Evolutionary conservation across 2,329 filamentous ascomycete species (phyloP).

Genomic region (Arthrinium puccinioides): DNA sequence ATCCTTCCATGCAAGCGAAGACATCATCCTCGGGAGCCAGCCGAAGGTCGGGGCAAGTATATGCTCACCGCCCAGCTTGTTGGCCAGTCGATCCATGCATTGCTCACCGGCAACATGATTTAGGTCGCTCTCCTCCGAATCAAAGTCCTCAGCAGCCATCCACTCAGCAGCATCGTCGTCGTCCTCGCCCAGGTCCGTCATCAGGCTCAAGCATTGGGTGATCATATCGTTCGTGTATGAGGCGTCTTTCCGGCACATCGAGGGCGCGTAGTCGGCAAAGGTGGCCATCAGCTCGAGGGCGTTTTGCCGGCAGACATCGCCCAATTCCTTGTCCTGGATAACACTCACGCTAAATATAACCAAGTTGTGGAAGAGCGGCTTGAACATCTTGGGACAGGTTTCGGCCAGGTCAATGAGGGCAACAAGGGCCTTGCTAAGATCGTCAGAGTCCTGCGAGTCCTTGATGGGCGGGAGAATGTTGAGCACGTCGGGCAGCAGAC

Average conservation of each 20-base stretch:
- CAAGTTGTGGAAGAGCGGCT: slow-evolving; percentile 82
- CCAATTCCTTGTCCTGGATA: slow-evolving; percentile 91
- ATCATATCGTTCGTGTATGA: slow-evolving; percentile 95
- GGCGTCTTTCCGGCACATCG: slow-evolving; percentile 92
- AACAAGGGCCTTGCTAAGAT: slow-evolving; percentile 82
- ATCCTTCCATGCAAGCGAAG: slow-evolving; percentile 88
- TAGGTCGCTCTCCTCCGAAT: slow-evolving; percentile 90
- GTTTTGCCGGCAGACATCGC: slow-evolving; percentile 85
- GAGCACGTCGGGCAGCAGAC: slow-evolving; percentile 81
- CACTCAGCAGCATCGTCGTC: slow-evolving; percentile 94
- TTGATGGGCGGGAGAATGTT: slow-evolving; percentile 94
- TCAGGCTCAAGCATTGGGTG: slow-evolving; percentile 92
- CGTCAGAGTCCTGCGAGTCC: slow-evolving; percentile 81
- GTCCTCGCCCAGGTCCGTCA: slow-evolving; percentile 93
- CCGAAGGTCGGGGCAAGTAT: slow-evolving; percentile 89
- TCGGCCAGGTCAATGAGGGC: slow-evolving; percentile 93
- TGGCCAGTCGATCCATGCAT: slow-evolving; percentile 94
- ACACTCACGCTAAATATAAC: slow-evolving; percentile 91
- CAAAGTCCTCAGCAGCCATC: slow-evolving; percentile 88
- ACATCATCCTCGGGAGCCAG: slow-evolving; percentile 98
- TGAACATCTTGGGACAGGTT: slow-evolving; percentile 96
- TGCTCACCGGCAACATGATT: slow-evolving; percentile 98
- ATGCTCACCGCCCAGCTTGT: slow-evolving; percentile 92
- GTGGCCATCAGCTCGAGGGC: slow-evolving; percentile 96
- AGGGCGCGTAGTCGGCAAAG: slow-evolving; percentile 89